Conservation (phyloP, 805 yeast genomes). For the Pichia nanzhaoensis region DNA sequence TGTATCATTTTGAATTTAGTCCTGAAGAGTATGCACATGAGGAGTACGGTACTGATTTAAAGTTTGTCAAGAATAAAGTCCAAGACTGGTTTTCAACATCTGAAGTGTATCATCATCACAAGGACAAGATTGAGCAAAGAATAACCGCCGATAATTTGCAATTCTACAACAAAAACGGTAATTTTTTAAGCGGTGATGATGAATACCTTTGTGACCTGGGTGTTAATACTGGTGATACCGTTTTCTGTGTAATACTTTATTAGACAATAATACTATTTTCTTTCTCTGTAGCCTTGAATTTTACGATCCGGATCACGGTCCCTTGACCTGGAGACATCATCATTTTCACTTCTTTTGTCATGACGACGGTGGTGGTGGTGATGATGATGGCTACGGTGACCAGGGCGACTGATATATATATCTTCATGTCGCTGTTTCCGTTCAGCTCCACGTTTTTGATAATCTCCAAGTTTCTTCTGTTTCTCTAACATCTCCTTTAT, state of each 20-base stretch:
- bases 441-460: background rate
- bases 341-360: no score
- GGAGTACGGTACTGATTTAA: conserved; percentile 64
- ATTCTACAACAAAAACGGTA: conserved; percentile 30
- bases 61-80: conserved; percentile 51
- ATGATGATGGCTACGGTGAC: background rate
- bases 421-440: background rate
- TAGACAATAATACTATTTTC: background rate
- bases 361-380: no score
- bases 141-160: conserved; percentile 28
- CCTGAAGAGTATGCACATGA: conserved; percentile 76
- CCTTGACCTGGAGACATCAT: background rate
- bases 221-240: conserved; percentile 46
- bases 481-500: conserved; percentile 13
- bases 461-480: conserved; percentile 5
- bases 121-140: conserved; percentile 11
- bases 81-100: conserved; percentile 48
- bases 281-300: conserved; percentile 2
- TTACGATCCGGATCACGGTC: conserved; percentile 6
- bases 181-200: conserved; percentile 34
- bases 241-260: conserved; percentile 30
- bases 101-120: conserved; percentile 22
- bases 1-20: conserved; percentile 69
- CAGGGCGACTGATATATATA: background rate
- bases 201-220: conserved; percentile 44